Percentiles rank a stretch among this genome's conserved stretches.
phyloP scores from a whole-genome alignment of 805 yeast genomes.

The Naumovozyma baii region DNA sequence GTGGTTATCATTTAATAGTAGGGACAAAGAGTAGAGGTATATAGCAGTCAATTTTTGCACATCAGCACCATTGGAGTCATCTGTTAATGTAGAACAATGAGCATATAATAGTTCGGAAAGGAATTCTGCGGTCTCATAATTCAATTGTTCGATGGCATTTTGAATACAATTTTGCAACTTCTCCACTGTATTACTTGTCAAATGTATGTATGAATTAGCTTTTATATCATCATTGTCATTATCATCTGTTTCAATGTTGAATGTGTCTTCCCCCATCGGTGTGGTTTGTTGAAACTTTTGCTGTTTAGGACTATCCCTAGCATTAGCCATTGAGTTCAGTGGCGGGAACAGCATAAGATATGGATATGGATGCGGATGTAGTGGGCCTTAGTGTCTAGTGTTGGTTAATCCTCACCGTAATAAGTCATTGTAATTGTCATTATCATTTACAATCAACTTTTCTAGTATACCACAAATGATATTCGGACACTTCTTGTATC shows the following conservation, averaged over 20 bases:
- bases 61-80: slow-evolving; percentile 2
- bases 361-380: no score
- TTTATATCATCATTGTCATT: not conserved
- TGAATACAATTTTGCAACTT: slow-evolving; percentile 12
- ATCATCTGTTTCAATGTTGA: no score
- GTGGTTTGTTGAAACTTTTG: not conserved
- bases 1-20: slow-evolving; percentile 47
- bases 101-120: slow-evolving; percentile 76
- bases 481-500: not conserved
- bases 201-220: not conserved
- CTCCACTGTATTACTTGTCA: not conserved
- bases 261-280: not conserved
- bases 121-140: slow-evolving; percentile 62
- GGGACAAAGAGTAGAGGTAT: slow-evolving; percentile 61
- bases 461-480: not conserved
- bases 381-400: no score
- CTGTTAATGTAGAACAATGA: slow-evolving; percentile 22
- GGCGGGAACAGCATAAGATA: not conserved
- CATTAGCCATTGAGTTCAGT: not conserved
- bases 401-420: not conserved
- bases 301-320: not conserved
- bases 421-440: no score
- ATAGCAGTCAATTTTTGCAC: slow-evolving; percentile 43
- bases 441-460: no score
- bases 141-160: slow-evolving; percentile 20